These are phyloP conservation scores for Schizonepeta tenuifolia DNA, from an alignment of 257 asterid species.

Conservation along the genomic window DNA sequence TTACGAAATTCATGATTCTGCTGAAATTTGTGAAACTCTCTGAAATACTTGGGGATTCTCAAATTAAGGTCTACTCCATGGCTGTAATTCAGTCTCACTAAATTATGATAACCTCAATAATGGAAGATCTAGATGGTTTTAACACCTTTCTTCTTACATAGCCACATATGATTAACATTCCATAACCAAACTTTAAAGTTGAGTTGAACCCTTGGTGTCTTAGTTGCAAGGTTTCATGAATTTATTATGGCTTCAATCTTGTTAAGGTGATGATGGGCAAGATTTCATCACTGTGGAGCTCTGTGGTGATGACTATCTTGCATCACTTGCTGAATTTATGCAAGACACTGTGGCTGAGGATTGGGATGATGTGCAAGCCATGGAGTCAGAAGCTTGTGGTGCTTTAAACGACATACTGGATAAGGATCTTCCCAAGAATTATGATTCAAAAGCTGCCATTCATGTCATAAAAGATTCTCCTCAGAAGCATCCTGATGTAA, in stretches of 20 bases:
- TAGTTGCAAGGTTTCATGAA: constrained; percentile 1
- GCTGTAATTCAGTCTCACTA: too few relatives aligned
- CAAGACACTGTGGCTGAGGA: constrained; percentile 87
- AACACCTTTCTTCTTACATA: too few relatives aligned
- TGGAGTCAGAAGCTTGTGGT: constrained; percentile 92
- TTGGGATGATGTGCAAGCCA: constrained; percentile 89
- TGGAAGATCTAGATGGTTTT: too few relatives aligned
- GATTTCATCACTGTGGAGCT: constrained; percentile 83
- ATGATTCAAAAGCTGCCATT: constrained; percentile 39
- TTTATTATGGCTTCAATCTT: constrained; percentile 2
- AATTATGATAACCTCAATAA: too few relatives aligned
- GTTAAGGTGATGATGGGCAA: constrained; percentile 86
- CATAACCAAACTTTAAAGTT: too few relatives aligned
- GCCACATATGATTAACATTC: too few relatives aligned
- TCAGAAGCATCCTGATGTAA: constrained; percentile 39
- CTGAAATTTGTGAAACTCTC: too few relatives aligned
- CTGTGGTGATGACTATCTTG: constrained; percentile 91
- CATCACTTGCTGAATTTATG: constrained; percentile 83
- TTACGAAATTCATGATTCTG: too few relatives aligned
- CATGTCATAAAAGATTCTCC: constrained; percentile 68
- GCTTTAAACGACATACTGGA: constrained; percentile 69
- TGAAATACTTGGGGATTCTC: too few relatives aligned
- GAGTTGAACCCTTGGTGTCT: constrained; percentile 5
- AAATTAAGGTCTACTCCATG: too few relatives aligned
- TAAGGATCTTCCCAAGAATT: constrained; percentile 45